Conservation (phyloP, 306 rosid genomes). For the Luffa acutangula region DNA sequence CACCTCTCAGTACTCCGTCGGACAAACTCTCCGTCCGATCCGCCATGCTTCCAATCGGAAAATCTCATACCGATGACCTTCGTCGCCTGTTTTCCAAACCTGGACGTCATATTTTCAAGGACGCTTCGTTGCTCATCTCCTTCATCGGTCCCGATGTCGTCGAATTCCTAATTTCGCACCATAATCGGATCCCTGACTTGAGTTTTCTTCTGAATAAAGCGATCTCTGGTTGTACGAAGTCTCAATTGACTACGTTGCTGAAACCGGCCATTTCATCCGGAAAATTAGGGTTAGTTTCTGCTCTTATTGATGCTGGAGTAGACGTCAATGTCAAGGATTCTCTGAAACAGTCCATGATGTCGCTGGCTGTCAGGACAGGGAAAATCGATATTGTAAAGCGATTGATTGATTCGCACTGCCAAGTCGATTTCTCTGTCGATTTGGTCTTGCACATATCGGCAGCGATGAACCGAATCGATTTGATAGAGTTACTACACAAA, state of each 20-base stretch:
- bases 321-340: constrained; percentile 29
- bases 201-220: constrained; percentile 25
- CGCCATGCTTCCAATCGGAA: constrained; percentile 73
- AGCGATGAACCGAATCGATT: constrained; percentile 36
- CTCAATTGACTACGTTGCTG: constrained; percentile 39
- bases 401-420: constrained; percentile 37
- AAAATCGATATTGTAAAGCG: constrained; percentile 28
- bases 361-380: constrained; percentile 30
- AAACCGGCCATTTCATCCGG: constrained; percentile 35
- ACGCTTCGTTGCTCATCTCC: constrained; percentile 49
- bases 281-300: constrained; percentile 22
- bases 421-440: constrained; percentile 22
- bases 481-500: constrained; percentile 32
- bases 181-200: constrained; percentile 11
- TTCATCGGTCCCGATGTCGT: constrained; percentile 55
- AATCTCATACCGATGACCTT: constrained; percentile 48
- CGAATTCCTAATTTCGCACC: constrained; percentile 34
- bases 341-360: constrained; percentile 26
- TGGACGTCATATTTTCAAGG: constrained; percentile 74
- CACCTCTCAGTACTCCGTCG: constrained; percentile 33
- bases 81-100: constrained; percentile 50
- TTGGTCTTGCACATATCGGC: constrained; percentile 46
- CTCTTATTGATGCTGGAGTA: constrained; percentile 49
- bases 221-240: constrained; percentile 35
- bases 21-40: constrained; percentile 54